These are phyloP conservation scores for Backusella tarrabulga DNA, from an alignment of 192 early-diverging fungal species.

Conservation along the genomic window DNA sequence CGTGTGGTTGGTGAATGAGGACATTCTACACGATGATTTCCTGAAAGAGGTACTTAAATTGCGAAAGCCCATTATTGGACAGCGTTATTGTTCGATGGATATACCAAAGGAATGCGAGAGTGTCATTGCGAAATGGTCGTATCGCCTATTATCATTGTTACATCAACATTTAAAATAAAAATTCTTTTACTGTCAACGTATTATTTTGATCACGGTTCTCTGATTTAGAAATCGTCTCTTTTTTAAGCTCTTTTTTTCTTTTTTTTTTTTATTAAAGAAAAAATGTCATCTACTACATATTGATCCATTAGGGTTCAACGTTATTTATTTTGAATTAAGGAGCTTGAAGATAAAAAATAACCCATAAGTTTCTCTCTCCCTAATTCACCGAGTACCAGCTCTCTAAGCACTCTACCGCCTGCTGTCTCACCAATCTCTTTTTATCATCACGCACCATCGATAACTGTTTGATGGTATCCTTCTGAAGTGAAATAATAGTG, in stretches of 20 bases:
- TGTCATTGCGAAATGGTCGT: background rate
- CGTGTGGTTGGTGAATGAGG: background rate
- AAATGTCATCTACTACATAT: too few relatives aligned
- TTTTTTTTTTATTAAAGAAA: too few relatives aligned
- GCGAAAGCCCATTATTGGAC: background rate
- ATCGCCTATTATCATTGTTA: background rate
- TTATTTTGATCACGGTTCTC: background rate
- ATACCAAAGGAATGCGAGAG: background rate
- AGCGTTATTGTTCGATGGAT: background rate
- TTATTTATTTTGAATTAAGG: too few relatives aligned
- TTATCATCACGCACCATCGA: slow-evolving; percentile 76
- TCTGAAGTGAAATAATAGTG: slow-evolving; percentile 60
- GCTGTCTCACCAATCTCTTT: slow-evolving; percentile 82
- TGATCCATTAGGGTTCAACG: too few relatives aligned
- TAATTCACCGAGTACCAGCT: slow-evolving; percentile 63
- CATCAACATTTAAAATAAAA: background rate
- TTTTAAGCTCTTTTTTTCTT: too few relatives aligned
- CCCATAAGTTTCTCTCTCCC: too few relatives aligned
- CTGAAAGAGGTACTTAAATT: background rate
- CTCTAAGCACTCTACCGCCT: slow-evolving; percentile 83
- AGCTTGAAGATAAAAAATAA: too few relatives aligned
- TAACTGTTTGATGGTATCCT: slow-evolving; percentile 61
- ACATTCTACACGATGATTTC: background rate
- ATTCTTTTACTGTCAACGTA: background rate
- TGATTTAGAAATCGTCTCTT: too few relatives aligned